Conservation (phyloP, 1,284 basidiomycete species). For the Cutaneotrichosporon sp. region DNA sequence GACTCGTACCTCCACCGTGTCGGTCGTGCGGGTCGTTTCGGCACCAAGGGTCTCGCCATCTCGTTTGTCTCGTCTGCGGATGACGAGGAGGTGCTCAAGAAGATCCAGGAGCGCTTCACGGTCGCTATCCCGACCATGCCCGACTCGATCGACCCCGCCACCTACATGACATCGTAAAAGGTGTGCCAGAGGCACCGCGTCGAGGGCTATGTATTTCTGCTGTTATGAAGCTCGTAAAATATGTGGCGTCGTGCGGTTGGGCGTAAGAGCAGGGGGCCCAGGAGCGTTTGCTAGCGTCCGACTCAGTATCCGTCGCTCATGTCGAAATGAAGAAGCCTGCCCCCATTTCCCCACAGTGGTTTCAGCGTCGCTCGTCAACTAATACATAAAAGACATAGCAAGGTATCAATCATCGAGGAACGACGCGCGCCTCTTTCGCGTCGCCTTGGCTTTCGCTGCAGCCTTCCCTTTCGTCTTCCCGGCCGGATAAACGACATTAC, state of each 20-base stretch:
- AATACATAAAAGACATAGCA: too few species aligned
- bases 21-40: conserved; percentile 98
- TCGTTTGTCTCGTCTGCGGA: conserved; percentile 90
- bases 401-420: too few species aligned
- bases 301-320: too few species aligned
- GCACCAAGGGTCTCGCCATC: conserved; percentile 99
- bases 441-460: background rate
- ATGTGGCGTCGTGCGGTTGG: background rate
- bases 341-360: too few species aligned
- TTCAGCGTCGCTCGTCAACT: too few species aligned
- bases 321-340: too few species aligned
- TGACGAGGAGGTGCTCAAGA: conserved; percentile 82
- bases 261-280: too few species aligned
- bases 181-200: background rate
- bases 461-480: too few species aligned
- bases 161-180: conserved; percentile 48
- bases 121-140: conserved; percentile 53
- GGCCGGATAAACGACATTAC: too few species aligned
- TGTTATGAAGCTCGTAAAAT: conserved; percentile 9
- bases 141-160: conserved; percentile 49
- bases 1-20: conserved; percentile 99
- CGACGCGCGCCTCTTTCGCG: too few species aligned
- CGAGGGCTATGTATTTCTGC: conserved; percentile 4
- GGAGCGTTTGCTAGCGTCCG: too few species aligned
- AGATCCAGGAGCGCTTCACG: conserved; percentile 55